Percentiles rank a stretch among this genome's conserved stretches.
Evolutionary conservation across 257 asterid genomes (phyloP).

Genomic region (Solanum piurae): DNA sequence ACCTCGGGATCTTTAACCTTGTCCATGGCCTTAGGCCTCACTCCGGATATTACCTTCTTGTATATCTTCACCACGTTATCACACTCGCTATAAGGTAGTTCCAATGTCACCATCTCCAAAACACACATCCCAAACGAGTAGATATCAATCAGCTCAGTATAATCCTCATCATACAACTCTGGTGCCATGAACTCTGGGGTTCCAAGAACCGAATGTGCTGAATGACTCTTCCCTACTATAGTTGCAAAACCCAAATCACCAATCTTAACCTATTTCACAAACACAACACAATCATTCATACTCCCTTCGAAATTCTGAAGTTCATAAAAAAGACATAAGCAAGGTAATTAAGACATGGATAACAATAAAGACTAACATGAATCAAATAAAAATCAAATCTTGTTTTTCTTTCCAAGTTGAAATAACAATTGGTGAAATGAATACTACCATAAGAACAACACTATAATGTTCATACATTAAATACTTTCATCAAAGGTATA

Average conservation of each 20-base stretch:
- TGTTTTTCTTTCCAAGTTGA: neutral
- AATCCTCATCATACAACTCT: slow-evolving; percentile 64
- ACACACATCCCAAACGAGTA: slow-evolving; percentile 81
- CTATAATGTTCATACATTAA: neutral
- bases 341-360: neutral
- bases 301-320: neutral
- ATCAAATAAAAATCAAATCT: neutral
- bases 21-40: slow-evolving; percentile 61
- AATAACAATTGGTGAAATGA: neutral
- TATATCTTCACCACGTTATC: slow-evolving; percentile 58
- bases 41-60: slow-evolving; percentile 61
- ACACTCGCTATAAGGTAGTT: slow-evolving; percentile 63
- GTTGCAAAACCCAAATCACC: slow-evolving; percentile 82
- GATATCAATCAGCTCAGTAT: slow-evolving; percentile 54
- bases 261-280: slow-evolving; percentile 51
- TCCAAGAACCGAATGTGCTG: slow-evolving; percentile 63
- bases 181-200: slow-evolving; percentile 94
- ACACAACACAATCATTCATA: neutral
- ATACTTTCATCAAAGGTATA: neutral
- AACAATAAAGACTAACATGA: neutral
- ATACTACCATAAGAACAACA: neutral
- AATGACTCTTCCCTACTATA: slow-evolving; percentile 43
- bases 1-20: slow-evolving; percentile 57
- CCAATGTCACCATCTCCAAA: slow-evolving; percentile 71
- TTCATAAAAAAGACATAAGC: neutral